Percentiles rank a stretch among this genome's conserved stretches.
Conservation (phyloP, 345 rosid genomes). For the Melaleuca quinquenervia region DNA sequence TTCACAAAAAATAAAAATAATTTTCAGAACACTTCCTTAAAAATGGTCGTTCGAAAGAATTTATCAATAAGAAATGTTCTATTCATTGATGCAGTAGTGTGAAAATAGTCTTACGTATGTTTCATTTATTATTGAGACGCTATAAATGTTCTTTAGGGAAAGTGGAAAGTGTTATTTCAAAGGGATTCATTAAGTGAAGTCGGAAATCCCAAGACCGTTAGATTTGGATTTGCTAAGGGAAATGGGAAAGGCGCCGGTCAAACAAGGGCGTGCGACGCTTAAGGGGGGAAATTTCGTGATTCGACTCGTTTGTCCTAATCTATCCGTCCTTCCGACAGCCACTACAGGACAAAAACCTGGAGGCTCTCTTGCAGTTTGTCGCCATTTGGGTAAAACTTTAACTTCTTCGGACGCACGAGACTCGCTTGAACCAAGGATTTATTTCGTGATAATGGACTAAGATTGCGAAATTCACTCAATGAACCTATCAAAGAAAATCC, state of each 20-base stretch:
- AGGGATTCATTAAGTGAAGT: not conserved
- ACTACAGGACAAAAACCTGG: not conserved
- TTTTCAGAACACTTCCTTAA: accelerated
- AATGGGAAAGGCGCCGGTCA: not conserved
- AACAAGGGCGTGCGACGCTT: not conserved
- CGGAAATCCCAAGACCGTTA: not conserved
- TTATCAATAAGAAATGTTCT: not conserved
- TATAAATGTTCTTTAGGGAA: not conserved
- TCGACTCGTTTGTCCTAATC: not conserved
- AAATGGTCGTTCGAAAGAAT: accelerated
- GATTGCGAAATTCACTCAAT: not conserved
- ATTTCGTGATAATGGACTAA: not conserved
- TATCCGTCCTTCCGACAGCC: not conserved
- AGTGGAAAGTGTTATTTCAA: not conserved
- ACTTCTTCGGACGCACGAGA: not conserved
- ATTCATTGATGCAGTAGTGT: too few relatives aligned
- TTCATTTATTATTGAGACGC: not conserved
- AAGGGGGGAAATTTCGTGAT: not conserved
- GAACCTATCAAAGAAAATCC: not conserved
- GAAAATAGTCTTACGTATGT: too few relatives aligned
- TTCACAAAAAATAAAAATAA: not conserved
- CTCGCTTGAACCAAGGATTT: not conserved
- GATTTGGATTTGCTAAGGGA: not conserved
- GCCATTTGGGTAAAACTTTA: not conserved
- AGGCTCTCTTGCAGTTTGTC: not conserved